A percentile compares a stretch with the other conserved stretches of the same genome.
Evolutionary conservation across 805 yeast species (phyloP).

Genomic region (Priceomyces fermenticarens): DNA sequence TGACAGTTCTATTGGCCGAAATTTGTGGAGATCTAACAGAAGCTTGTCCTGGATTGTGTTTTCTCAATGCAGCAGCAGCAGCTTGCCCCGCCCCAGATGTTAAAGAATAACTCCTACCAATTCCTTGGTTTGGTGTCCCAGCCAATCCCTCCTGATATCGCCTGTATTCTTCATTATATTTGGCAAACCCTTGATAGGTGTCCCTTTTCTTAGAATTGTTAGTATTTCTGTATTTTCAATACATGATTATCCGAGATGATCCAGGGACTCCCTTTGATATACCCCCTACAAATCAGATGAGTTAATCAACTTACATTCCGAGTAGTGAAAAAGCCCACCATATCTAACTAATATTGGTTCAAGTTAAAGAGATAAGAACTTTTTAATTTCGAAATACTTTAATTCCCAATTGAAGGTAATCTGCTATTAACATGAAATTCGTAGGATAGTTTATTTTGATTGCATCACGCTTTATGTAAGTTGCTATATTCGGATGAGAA

Average conservation of each 20-base stretch:
- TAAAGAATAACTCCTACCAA: slow-evolving; percentile 20
- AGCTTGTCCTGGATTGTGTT: slow-evolving; percentile 22
- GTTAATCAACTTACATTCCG: slow-evolving; percentile 6
- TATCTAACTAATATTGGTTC: neutral
- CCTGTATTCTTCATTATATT: slow-evolving; percentile 26
- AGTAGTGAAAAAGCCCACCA: slow-evolving; percentile 6
- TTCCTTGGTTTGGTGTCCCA: slow-evolving; percentile 19
- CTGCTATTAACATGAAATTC: neutral
- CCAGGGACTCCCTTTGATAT: neutral
- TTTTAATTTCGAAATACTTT: neutral
- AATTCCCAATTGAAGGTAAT: neutral
- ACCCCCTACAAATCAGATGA: neutral
- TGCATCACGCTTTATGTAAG: too few relatives aligned
- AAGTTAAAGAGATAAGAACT: neutral
- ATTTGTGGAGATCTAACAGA: slow-evolving; percentile 3
- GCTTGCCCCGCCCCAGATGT: slow-evolving; percentile 38
- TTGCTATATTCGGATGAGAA: too few relatives aligned
- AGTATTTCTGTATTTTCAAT: slow-evolving; percentile 3
- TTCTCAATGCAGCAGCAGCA: slow-evolving; percentile 38
- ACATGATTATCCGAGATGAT: neutral
- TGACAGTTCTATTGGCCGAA: slow-evolving; percentile 17
- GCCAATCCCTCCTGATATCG: slow-evolving; percentile 14
- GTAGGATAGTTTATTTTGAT: too few relatives aligned
- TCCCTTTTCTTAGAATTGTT: slow-evolving; percentile 12
- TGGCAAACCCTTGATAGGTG: slow-evolving; percentile 32